Evolutionary conservation across 2,329 filamentous ascomycete species (phyloP), one percentile per base, ranked within the genome.

Genomic region (Didymella glomerata): DNA sequence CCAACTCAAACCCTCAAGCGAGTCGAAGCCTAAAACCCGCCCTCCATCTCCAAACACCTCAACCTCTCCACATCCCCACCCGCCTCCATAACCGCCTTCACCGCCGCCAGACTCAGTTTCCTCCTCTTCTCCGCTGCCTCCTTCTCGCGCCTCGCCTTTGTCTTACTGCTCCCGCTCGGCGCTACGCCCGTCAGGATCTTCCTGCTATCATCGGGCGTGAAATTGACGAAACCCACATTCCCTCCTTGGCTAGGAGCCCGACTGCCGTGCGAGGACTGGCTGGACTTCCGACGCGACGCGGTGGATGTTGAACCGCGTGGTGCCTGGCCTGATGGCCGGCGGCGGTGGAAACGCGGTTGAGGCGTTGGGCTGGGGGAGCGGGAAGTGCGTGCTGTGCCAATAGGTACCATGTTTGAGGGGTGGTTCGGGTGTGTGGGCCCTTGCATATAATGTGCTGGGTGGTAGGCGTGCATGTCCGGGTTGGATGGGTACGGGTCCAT

Each of bases 81-180:
- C 0, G 88, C 90, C 11, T 88, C 89, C 54, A 85, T 81, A 0
- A 93, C 86, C 9, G 88, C 89, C 75, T 86, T 86, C 63, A 89
- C 78, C 28, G 90, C 88, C 8, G 87, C 87, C 75, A 91, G 86
- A 69, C 85, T 88, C 54, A 93, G 73, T 73, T 85, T 84, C 66
- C 88, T 80, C 68, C 91, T 83, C 77, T 89, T 88, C 72, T 97
- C 94, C 52, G 85, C 83, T 1, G 92, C 92, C 80, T 97, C 94
- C 76, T 92, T 90, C 77, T 98, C 94, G 49, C 95, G 82, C 54
- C 93, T 82, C n/a, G 92, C 92, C 76, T 97, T 97, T 9, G 95
- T 98, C 85, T 98, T 98, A 66, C 87, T 91, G 67, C 89, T 93
- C 10, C 95, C 95, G 65, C 90, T 93, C 0, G 94, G 94, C 45